A percentile compares a stretch with the other conserved stretches of the same genome.
phyloP scores from a whole-genome alignment of 305 asterid species.

The Andrographis paniculata region DNA sequence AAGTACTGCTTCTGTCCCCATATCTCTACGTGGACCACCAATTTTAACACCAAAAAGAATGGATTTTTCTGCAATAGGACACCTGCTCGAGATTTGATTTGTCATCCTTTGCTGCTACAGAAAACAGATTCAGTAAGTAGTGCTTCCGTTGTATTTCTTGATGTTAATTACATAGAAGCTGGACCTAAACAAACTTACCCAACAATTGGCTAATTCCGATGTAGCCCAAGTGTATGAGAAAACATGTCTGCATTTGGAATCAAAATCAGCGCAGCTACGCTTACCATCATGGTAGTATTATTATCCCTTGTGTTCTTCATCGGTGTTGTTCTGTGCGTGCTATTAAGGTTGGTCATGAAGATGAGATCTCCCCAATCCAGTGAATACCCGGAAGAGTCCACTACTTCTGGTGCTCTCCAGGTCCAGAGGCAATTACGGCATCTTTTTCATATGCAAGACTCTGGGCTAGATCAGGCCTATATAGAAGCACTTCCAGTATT shows the following conservation, averaged over 20 bases:
- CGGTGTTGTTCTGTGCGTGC: background rate
- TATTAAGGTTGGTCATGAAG: background rate
- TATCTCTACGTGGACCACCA: too few species aligned
- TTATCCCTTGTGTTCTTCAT: background rate
- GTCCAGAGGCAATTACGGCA: conserved; percentile 9
- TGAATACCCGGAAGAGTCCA: background rate
- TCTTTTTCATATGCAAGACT: conserved; percentile 1
- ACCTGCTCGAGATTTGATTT: too few species aligned
- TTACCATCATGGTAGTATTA: background rate
- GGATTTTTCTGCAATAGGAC: too few species aligned
- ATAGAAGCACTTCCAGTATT: conserved; percentile 4
- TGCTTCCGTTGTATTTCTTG: too few species aligned
- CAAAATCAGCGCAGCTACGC: background rate
- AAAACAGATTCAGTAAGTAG: too few species aligned
- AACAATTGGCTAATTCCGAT: background rate
- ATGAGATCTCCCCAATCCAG: background rate
- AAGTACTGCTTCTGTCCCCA: too few species aligned
- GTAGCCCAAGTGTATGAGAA: background rate
- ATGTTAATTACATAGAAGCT: too few species aligned
- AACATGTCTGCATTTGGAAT: background rate
- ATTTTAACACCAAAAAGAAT: too few species aligned
- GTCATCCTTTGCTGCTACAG: too few species aligned
- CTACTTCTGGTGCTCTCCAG: too few species aligned
- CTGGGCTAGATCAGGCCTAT: conserved; percentile 2
- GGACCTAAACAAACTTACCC: too few species aligned